These are phyloP conservation scores for Syzygium syzygioides DNA, from an alignment of 441 rosid genomes.

Conservation along the genomic window DNA sequence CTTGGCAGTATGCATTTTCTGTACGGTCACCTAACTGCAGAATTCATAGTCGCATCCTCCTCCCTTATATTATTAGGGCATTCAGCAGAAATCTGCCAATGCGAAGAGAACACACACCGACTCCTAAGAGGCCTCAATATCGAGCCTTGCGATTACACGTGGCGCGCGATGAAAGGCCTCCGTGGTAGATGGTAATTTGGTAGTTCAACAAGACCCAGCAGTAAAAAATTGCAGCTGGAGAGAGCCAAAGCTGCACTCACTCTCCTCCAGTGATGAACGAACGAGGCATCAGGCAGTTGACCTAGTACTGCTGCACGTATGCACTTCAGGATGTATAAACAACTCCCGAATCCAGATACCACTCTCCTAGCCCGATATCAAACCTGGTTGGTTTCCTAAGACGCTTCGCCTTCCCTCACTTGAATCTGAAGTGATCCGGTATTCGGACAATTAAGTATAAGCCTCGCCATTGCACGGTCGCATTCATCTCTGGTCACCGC, in stretches of 20 bases:
- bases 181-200: neutral
- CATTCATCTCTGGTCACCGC: neutral
- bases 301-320: neutral
- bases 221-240: neutral
- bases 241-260: neutral
- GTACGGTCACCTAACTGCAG: neutral
- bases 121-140: neutral
- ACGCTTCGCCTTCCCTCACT: neutral
- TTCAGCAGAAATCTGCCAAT: neutral
- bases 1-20: neutral
- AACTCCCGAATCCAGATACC: neutral
- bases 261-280: neutral
- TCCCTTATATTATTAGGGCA: neutral
- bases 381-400: neutral
- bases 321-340: neutral
- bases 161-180: neutral
- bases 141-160: neutral
- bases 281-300: neutral
- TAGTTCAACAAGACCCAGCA: neutral
- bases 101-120: neutral
- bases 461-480: fast-evolving
- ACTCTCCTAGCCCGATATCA: neutral
- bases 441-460: neutral
- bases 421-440: neutral
- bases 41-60: neutral